A percentile compares a stretch with the other conserved stretches of the same genome.
phyloP scores from a whole-genome alignment of 108 stramenopile species.

The Mediolabrus comicus region DNA sequence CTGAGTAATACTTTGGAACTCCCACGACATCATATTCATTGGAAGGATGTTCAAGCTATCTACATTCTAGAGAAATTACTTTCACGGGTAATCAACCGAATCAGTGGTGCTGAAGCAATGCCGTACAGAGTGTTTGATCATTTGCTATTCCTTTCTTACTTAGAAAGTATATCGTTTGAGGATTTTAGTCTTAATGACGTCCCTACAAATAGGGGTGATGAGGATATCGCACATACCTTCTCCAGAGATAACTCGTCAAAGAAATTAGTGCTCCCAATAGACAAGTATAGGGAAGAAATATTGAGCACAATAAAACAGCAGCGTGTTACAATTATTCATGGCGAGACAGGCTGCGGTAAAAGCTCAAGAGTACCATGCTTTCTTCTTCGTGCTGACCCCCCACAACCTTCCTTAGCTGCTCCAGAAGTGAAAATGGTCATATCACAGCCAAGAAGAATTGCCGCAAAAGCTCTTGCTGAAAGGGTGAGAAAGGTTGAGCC shows the following conservation, averaged over 20 bases:
- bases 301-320: slow-evolving; percentile 57
- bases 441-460: slow-evolving; percentile 88
- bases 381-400: slow-evolving; percentile 70
- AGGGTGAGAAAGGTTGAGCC: slow-evolving; percentile 78
- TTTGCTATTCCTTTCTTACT: slow-evolving; percentile 19
- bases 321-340: slow-evolving; percentile 87
- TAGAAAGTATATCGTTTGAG: slow-evolving; percentile 33
- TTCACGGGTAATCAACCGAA: slow-evolving; percentile 6
- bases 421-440: slow-evolving; percentile 81
- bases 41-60: slow-evolving; percentile 49
- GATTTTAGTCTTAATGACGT: slow-evolving; percentile 29
- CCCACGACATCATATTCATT: slow-evolving; percentile 17
- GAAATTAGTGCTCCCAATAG: slow-evolving; percentile 61
- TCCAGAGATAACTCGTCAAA: background rate
- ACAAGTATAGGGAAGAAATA: slow-evolving; percentile 70
- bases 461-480: slow-evolving; percentile 83
- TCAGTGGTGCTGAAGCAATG: slow-evolving; percentile 8
- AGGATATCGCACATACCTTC: background rate
- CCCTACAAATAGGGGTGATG: slow-evolving; percentile 7
- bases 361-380: slow-evolving; percentile 81
- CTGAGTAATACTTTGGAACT: slow-evolving; percentile 3
- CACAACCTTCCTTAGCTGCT: slow-evolving; percentile 43
- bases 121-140: slow-evolving; percentile 39
- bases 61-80: slow-evolving; percentile 55
- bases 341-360: slow-evolving; percentile 92